These are phyloP conservation scores for Neurospora sp. DNA, from an alignment of 495 filamentous ascomycete species.

Conservation along the genomic window DNA sequence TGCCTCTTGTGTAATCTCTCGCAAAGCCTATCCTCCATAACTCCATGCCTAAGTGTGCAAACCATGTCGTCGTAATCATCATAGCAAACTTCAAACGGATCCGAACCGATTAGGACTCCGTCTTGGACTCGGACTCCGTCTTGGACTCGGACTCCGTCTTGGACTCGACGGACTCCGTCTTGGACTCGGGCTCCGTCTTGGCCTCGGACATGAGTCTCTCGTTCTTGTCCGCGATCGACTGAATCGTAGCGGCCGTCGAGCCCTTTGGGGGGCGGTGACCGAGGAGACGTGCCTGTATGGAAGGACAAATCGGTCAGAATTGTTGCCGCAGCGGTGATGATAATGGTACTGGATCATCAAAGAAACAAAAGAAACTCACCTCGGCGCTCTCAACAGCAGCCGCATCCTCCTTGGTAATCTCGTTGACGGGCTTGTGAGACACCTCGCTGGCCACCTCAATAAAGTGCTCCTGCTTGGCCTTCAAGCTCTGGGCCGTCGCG, in stretches of 20 bases:
- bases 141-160: too few species aligned
- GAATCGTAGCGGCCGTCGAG: conserved; percentile 19
- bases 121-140: not conserved
- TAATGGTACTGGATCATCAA: not conserved
- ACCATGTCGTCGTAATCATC: not conserved
- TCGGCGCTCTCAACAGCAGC: conserved; percentile 18
- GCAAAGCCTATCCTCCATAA: not conserved
- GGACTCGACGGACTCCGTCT: not conserved
- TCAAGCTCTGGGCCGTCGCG: conserved; percentile 19
- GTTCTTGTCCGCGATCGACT: conserved; percentile 24
- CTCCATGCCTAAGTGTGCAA: not conserved
- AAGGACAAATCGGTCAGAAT: not conserved
- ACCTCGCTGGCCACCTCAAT: conserved; percentile 18
- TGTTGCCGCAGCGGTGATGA: not conserved
- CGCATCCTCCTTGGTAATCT: conserved; percentile 22
- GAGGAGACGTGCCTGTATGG: conserved; percentile 13
- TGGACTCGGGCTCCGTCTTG: not conserved
- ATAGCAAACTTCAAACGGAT: not conserved
- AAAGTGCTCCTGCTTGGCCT: conserved; percentile 23
- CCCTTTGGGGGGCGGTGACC: conserved; percentile 15
- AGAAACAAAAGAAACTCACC: conserved; percentile 7
- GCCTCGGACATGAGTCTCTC: not conserved
- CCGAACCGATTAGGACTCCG: not conserved
- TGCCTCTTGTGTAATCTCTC: not conserved
- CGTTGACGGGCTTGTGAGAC: conserved; percentile 17